Evolutionary conservation across 2,329 filamentous ascomycete species (phyloP).

Genomic region (Gyromitra esculenta): DNA sequence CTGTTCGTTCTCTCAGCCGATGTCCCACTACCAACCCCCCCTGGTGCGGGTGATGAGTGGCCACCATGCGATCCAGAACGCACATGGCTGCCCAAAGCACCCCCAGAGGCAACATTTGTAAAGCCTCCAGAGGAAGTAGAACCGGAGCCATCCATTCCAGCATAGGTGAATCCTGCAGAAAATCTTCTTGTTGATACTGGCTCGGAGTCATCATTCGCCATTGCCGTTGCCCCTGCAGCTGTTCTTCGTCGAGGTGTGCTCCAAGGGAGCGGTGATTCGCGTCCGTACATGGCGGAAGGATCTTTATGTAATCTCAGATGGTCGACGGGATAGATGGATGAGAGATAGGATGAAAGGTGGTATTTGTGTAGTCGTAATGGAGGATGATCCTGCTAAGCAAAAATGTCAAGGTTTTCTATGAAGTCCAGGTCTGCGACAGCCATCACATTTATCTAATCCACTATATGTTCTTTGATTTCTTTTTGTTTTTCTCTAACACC

Average conservation of each 20-base stretch:
- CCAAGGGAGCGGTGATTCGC: slow-evolving; percentile 53
- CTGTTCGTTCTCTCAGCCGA: slow-evolving; percentile 45
- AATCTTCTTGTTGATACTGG: slow-evolving; percentile 46
- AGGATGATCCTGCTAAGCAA: slow-evolving; percentile 53
- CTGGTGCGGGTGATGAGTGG: slow-evolving; percentile 40
- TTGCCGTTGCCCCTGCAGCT: slow-evolving; percentile 41
- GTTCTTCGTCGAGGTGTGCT: slow-evolving; percentile 49
- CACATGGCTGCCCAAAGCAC: slow-evolving; percentile 40
- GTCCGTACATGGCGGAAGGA: slow-evolving; percentile 51
- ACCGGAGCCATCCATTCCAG: slow-evolving; percentile 54
- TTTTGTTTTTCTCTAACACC: slow-evolving; percentile 18
- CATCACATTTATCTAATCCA: slow-evolving; percentile 56
- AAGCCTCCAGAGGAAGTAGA: slow-evolving; percentile 54
- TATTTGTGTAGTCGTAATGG: slow-evolving; percentile 24
- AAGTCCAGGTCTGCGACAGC: slow-evolving; percentile 53
- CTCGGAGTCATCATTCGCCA: slow-evolving; percentile 36
- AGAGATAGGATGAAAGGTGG: slow-evolving; percentile 51
- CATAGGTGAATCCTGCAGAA: slow-evolving; percentile 52
- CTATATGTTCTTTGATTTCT: slow-evolving; percentile 34
- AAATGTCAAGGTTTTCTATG: slow-evolving; percentile 53
- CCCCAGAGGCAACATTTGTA: slow-evolving; percentile 49
- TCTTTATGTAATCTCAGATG: slow-evolving; percentile 38
- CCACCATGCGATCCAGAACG: slow-evolving; percentile 48
- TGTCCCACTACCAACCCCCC: slow-evolving; percentile 39
- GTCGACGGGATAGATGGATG: slow-evolving; percentile 33